These are phyloP conservation scores for Coemansia sp. DNA, from an alignment of 192 early-diverging fungal genomes.

Conservation along the genomic window DNA sequence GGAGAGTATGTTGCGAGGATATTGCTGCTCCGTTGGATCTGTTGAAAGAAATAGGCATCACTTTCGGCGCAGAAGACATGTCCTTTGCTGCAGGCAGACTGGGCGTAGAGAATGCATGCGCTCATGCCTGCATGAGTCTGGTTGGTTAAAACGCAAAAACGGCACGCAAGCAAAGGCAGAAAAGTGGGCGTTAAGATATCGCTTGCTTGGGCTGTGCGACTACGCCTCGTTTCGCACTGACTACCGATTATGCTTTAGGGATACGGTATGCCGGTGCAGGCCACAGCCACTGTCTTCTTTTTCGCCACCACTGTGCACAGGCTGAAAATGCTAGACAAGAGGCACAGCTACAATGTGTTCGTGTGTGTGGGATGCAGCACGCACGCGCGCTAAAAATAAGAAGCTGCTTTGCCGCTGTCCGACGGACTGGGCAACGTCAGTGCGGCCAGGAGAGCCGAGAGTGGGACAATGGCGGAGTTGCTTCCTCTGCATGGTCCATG, in stretches of 20 bases:
- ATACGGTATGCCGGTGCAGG: not conserved
- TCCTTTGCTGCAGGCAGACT: not conserved
- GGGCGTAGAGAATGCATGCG: not conserved
- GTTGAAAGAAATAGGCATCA: no score
- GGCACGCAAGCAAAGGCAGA: not conserved
- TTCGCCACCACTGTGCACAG: not conserved
- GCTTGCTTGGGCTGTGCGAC: not conserved
- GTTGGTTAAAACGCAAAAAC: not conserved
- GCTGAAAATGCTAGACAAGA: not conserved
- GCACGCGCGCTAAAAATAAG: not conserved
- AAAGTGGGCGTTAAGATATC: no score
- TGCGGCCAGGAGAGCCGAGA: not conserved
- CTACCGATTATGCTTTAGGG: not conserved
- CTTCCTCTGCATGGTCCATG: no score
- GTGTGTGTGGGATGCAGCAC: not conserved
- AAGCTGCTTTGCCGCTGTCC: not conserved
- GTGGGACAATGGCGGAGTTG: not conserved
- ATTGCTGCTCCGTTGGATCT: no score
- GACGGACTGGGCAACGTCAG: slow-evolving; percentile 3
- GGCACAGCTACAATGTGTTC: not conserved
- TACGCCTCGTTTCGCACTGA: not conserved
- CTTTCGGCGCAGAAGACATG: not conserved
- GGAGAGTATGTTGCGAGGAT: no score
- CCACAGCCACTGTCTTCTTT: not conserved
- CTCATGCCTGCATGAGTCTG: not conserved